phyloP scores from a whole-genome alignment of 805 yeast genomes.

The Monosporozyma solicola region DNA sequence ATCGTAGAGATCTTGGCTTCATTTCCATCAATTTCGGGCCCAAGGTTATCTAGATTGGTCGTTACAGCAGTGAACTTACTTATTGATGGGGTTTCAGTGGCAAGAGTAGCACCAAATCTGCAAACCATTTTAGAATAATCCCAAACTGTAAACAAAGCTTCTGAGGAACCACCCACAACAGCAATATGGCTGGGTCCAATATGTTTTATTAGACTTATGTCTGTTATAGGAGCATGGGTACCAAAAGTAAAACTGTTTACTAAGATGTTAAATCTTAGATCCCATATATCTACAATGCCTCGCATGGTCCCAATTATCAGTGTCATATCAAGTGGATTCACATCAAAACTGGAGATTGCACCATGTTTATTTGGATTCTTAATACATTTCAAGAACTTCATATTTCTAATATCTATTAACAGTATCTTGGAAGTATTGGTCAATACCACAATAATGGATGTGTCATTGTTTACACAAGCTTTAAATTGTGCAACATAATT shows the following conservation, averaged over 20 bases:
- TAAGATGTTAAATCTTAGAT: slow-evolving; percentile 53
- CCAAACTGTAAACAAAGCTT: slow-evolving; percentile 61
- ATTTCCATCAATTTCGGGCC: background rate
- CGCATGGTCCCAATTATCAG: slow-evolving; percentile 62
- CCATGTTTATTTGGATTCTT: slow-evolving; percentile 61
- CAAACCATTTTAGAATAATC: slow-evolving; percentile 61
- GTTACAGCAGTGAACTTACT: slow-evolving; percentile 12
- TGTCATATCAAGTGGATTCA: slow-evolving; percentile 52
- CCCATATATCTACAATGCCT: slow-evolving; percentile 78
- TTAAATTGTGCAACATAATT: slow-evolving; percentile 39
- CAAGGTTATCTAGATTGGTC: slow-evolving; percentile 6
- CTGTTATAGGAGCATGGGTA: slow-evolving; percentile 40
- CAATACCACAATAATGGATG: slow-evolving; percentile 38
- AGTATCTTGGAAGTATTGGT: slow-evolving; percentile 47
- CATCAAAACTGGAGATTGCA: slow-evolving; percentile 46
- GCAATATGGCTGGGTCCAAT: slow-evolving; percentile 35
- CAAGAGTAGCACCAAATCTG: slow-evolving; percentile 32
- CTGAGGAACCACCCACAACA: slow-evolving; percentile 60
- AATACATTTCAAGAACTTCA: slow-evolving; percentile 36
- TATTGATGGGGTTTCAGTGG: slow-evolving; percentile 17
- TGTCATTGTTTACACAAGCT: slow-evolving; percentile 33
- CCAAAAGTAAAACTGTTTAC: slow-evolving; percentile 57
- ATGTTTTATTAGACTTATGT: slow-evolving; percentile 27
- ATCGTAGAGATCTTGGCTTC: background rate
- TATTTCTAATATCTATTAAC: slow-evolving; percentile 49